A percentile compares a stretch with the other conserved stretches of the same genome.
These are phyloP conservation scores for Poterioochromonas sp. DNA, from an alignment of 352 stramenopile species.

Conservation along the genomic window DNA sequence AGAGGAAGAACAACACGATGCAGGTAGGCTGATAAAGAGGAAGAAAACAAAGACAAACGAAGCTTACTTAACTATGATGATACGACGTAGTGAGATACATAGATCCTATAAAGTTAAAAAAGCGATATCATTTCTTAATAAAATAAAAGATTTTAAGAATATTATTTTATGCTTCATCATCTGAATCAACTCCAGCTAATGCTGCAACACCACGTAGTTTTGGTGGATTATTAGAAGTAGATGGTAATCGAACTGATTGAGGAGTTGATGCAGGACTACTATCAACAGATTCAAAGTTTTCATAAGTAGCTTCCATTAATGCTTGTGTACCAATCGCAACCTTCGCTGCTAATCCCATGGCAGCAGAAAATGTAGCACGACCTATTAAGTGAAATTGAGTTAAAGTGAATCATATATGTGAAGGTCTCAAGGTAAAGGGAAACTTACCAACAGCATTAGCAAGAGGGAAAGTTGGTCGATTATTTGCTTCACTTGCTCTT, in stretches of 20 bases:
- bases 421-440: background rate
- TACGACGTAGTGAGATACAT: no score
- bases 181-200: background rate
- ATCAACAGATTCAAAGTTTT: background rate
- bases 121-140: no score
- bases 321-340: background rate
- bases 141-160: no score
- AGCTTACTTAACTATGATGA: no score
- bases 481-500: background rate
- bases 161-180: background rate
- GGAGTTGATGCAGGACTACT: background rate
- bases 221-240: background rate
- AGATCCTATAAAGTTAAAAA: no score
- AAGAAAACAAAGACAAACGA: no score
- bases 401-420: background rate
- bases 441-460: conserved; percentile 2
- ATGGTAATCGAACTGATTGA: background rate
- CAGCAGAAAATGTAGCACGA: background rate
- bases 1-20: no score
- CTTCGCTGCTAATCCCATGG: background rate
- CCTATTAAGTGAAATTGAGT: background rate
- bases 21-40: no score
- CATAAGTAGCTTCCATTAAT: background rate
- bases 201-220: no score
- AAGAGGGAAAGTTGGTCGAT: background rate